These are phyloP conservation scores for Globisporangium spiculum DNA, from an alignment of 352 stramenopile genomes.

Conservation along the genomic window DNA sequence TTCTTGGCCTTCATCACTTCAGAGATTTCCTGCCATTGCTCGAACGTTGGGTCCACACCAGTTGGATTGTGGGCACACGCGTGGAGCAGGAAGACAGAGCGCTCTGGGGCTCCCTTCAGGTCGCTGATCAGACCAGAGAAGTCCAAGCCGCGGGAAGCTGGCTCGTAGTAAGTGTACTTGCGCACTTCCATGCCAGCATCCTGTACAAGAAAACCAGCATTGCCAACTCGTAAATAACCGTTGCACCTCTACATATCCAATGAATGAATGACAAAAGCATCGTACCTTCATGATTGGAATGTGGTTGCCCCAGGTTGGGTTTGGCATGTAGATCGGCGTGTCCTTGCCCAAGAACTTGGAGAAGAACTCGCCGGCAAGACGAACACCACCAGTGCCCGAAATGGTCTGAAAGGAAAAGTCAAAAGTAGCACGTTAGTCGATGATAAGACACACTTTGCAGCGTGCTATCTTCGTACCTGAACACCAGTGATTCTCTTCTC, in stretches of 20 bases:
- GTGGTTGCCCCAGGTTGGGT: constrained; percentile 99
- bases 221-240: background rate
- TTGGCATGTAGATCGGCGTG: constrained; percentile 96
- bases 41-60: constrained; percentile 95
- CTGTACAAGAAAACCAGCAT: constrained; percentile 4
- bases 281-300: constrained; percentile 88
- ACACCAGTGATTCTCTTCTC: constrained; percentile 93
- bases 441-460: background rate
- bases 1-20: constrained; percentile 94
- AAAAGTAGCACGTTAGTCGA: background rate
- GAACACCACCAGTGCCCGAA: constrained; percentile 97
- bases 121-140: constrained; percentile 94
- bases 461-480: constrained; percentile 42
- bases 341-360: constrained; percentile 82
- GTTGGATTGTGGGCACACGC: constrained; percentile 99
- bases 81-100: constrained; percentile 97
- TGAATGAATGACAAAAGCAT: background rate
- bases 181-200: constrained; percentile 80
- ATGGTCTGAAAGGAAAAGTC: constrained; percentile 81
- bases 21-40: constrained; percentile 98
- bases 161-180: constrained; percentile 86
- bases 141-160: constrained; percentile 85
- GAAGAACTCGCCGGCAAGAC: constrained; percentile 96
- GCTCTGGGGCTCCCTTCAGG: constrained; percentile 91
- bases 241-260: background rate